Evolutionary conservation across 805 yeast genomes (phyloP).

Genomic region (Saturnispora diversa): DNA sequence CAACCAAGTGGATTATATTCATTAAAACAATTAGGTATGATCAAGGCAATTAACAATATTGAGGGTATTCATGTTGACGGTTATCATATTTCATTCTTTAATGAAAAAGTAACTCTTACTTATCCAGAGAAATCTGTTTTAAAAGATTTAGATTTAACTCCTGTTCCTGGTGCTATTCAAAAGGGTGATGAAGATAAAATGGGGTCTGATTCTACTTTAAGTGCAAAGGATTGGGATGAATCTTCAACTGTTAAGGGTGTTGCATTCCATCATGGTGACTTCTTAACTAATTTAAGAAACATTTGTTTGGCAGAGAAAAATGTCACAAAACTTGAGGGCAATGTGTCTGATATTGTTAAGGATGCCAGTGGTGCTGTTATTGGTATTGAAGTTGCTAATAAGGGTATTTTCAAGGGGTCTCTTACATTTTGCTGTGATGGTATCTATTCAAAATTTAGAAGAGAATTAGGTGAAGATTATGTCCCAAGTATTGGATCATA

Average conservation of each 20-base stretch:
- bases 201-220: constrained; percentile 41
- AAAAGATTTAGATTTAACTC: constrained; percentile 35
- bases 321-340: constrained; percentile 74
- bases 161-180: constrained; percentile 46
- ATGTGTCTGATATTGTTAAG: constrained; percentile 59
- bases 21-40: constrained; percentile 74
- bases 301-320: constrained; percentile 65
- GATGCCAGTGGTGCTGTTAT: constrained; percentile 45
- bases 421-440: constrained; percentile 85
- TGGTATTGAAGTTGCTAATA: constrained; percentile 60
- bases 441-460: constrained; percentile 86
- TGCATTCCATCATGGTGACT: constrained; percentile 89
- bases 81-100: constrained; percentile 66
- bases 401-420: constrained; percentile 45
- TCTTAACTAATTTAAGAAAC: constrained; percentile 64
- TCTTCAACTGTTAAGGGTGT: constrained; percentile 60
- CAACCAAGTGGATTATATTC: constrained; percentile 97
- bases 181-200: constrained; percentile 52
- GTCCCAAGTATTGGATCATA: constrained; percentile 70
- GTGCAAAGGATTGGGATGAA: constrained; percentile 47
- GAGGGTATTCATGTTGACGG: constrained; percentile 76
- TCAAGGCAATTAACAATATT: constrained; percentile 60
- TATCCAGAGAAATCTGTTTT: constrained; percentile 60
- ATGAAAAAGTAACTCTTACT: constrained; percentile 48
- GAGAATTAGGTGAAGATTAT: constrained; percentile 51